phyloP scores from a whole-genome alignment of 2,329 filamentous ascomycete genomes.

The Penicillium sp. region DNA sequence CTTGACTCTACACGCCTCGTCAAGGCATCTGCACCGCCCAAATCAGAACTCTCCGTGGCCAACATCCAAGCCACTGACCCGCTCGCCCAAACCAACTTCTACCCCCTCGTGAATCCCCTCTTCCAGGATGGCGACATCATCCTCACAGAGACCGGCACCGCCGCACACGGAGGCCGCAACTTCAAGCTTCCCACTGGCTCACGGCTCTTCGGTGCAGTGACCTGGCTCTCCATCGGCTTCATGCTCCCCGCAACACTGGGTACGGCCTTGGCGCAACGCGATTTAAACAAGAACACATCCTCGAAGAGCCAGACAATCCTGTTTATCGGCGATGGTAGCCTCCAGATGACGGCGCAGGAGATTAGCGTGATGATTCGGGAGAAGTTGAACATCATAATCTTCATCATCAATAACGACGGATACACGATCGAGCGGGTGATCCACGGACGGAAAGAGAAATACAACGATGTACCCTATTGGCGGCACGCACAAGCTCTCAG shows the following conservation, averaged over 20 bases:
- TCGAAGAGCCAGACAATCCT: constrained; percentile 54
- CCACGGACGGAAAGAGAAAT: constrained; percentile 55
- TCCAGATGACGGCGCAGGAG: constrained; percentile 69
- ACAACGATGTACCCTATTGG: constrained; percentile 60
- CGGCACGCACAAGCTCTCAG: constrained; percentile 52
- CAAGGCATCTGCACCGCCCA: constrained; percentile 41
- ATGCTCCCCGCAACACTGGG: constrained; percentile 61
- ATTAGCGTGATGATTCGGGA: constrained; percentile 64
- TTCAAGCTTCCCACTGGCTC: constrained; percentile 54
- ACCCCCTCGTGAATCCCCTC: constrained; percentile 50
- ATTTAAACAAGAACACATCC: constrained; percentile 20
- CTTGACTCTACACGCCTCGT: constrained; percentile 60
- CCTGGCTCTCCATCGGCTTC: constrained; percentile 64
- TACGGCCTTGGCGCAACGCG: constrained; percentile 53
- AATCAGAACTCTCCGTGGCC: constrained; percentile 14
- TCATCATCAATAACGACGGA: constrained; percentile 62
- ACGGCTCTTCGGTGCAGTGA: constrained; percentile 54
- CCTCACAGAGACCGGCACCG: constrained; percentile 61
- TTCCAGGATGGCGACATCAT: constrained; percentile 57
- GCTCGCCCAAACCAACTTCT: constrained; percentile 54
- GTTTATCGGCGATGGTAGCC: constrained; percentile 65
- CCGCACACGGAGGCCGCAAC: constrained; percentile 56
- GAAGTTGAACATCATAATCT: constrained; percentile 51
- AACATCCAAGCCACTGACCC: constrained; percentile 48
- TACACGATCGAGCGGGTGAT: constrained; percentile 63